A percentile compares a stretch with the other conserved stretches of the same genome.
Evolutionary conservation across 345 rosid species (phyloP).

Genomic region (Brassica juncea): DNA sequence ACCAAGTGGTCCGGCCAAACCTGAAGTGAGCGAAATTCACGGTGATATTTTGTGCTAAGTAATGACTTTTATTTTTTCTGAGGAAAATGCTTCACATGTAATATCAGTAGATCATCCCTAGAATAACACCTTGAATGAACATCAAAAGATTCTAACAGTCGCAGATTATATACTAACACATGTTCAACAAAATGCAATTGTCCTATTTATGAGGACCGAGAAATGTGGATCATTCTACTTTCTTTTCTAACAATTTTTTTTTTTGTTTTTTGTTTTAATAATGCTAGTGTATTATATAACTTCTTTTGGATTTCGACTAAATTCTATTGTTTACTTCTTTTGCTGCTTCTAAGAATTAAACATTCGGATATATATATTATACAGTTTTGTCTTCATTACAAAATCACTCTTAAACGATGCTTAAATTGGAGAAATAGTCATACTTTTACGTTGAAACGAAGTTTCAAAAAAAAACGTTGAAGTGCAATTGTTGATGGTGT

Average conservation of each 20-base stretch:
- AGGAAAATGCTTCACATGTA: not conserved
- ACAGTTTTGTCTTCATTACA: not conserved
- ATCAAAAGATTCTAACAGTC: not conserved
- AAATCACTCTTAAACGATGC: not conserved
- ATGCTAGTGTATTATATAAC: not conserved
- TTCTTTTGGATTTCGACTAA: not conserved
- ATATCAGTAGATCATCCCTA: not conserved
- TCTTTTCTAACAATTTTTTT: not conserved
- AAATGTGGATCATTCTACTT: not conserved
- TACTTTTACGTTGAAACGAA: constrained; percentile 1
- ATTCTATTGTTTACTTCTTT: not conserved
- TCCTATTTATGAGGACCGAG: not conserved
- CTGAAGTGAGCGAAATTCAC: not conserved
- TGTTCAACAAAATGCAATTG: not conserved
- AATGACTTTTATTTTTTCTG: not conserved
- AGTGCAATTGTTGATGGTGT: not conserved
- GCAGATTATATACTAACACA: not conserved
- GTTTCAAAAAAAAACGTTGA: not conserved
- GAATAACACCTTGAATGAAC: not conserved
- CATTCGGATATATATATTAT: not conserved
- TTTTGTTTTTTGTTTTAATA: not conserved
- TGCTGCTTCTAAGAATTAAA: not conserved
- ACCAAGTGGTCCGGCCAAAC: not conserved
- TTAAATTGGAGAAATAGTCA: not conserved
- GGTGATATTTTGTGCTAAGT: not conserved